Percentiles rank a stretch among this genome's conserved stretches.
These are phyloP conservation scores for Caloboletus firmus DNA, from an alignment of 1,284 basidiomycete species.

Conservation along the genomic window DNA sequence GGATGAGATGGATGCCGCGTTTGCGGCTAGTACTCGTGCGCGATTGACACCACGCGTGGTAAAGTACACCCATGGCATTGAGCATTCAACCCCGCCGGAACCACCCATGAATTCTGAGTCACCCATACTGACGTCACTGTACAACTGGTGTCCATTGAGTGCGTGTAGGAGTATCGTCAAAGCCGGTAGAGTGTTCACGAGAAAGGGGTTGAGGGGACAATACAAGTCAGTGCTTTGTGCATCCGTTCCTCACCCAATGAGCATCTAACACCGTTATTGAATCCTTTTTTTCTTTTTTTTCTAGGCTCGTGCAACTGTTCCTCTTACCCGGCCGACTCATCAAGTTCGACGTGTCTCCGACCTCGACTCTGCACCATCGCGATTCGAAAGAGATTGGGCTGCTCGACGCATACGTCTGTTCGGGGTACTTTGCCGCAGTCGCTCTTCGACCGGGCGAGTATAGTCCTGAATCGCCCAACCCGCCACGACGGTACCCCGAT, in stretches of 20 bases:
- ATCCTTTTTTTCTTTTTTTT: background rate
- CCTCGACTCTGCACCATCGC: conserved; percentile 50
- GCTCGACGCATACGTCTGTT: conserved; percentile 73
- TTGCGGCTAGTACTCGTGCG: conserved; percentile 49
- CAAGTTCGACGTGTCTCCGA: conserved; percentile 56
- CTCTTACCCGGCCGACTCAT: conserved; percentile 66
- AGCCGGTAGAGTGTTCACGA: conserved; percentile 68
- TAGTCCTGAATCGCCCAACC: conserved; percentile 47
- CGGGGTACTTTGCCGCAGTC: conserved; percentile 73
- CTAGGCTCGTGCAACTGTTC: conserved; percentile 66
- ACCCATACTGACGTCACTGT: conserved; percentile 60
- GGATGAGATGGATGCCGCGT: conserved; percentile 76
- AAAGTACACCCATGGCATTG: conserved; percentile 39
- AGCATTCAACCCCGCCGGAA: conserved; percentile 47
- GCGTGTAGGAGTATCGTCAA: conserved; percentile 72
- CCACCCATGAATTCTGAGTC: conserved; percentile 52
- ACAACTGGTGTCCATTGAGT: conserved; percentile 80
- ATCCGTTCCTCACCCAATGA: background rate
- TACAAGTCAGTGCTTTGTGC: conserved; percentile 55
- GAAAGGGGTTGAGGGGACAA: conserved; percentile 63
- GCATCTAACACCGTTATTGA: background rate
- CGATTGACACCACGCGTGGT: conserved; percentile 55
- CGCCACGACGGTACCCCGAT: conserved; percentile 73
- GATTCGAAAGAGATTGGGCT: conserved; percentile 57
- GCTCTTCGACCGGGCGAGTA: conserved; percentile 62